Conservation (phyloP, 208 protist species). For the Leishmania martiniquensis region DNA sequence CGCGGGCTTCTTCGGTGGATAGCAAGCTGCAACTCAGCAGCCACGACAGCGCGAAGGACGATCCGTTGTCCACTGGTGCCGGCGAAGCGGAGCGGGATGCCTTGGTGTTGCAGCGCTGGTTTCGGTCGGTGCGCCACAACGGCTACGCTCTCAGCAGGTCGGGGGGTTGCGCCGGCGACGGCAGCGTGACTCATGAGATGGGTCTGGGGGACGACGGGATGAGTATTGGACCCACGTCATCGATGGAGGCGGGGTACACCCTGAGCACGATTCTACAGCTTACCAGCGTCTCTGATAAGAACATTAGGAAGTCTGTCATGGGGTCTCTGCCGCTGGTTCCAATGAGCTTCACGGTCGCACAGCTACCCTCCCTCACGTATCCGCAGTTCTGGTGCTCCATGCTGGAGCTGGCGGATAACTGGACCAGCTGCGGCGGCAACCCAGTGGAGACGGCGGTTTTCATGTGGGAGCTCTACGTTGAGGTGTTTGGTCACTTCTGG, state of each 20-base stretch:
- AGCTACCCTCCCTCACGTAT: slow-evolving; percentile 75
- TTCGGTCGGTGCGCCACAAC: slow-evolving; percentile 24
- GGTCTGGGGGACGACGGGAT: slow-evolving; percentile 1
- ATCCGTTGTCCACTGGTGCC: not conserved
- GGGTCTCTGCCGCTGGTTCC: slow-evolving; percentile 10
- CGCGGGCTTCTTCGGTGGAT: not conserved
- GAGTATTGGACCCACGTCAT: slow-evolving; percentile 10
- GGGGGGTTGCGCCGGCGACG: slow-evolving; percentile 1
- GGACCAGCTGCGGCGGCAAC: slow-evolving; percentile 73
- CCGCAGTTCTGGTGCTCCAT: slow-evolving; percentile 87
- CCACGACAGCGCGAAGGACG: slow-evolving; percentile 9
- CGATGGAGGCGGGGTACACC: not conserved
- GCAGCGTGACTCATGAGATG: slow-evolving; percentile 1
- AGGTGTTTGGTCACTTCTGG: slow-evolving; percentile 85
- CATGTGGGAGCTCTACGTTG: slow-evolving; percentile 80
- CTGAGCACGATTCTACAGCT: not conserved
- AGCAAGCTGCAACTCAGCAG: not conserved
- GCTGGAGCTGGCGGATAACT: slow-evolving; percentile 89
- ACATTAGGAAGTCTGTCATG: not conserved
- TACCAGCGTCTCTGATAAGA: not conserved
- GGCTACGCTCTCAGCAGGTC: slow-evolving; percentile 12
- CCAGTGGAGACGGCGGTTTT: slow-evolving; percentile 71
- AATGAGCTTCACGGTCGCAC: slow-evolving; percentile 27
- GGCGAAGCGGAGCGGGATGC: slow-evolving; percentile 4
- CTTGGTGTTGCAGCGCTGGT: slow-evolving; percentile 20